Evolutionary conservation across 495 filamentous ascomycete genomes (phyloP).

Genomic region (Haplographium delicatum): DNA sequence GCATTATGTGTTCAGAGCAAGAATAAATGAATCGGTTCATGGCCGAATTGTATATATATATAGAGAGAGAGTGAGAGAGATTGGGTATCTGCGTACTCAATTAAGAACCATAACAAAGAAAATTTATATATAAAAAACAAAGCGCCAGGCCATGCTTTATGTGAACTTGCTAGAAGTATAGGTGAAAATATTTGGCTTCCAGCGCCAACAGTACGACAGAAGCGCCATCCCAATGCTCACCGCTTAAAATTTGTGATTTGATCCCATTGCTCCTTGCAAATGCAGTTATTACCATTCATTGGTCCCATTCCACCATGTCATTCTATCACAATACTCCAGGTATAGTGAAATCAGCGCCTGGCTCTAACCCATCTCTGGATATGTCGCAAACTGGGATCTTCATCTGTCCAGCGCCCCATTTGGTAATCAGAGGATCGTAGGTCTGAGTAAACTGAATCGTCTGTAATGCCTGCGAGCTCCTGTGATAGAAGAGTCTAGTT

Average conservation of each 20-base stretch:
- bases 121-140: conserved; percentile 1
- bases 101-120: too few relatives aligned
- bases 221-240: conserved; percentile 8
- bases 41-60: too few relatives aligned
- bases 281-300: background rate
- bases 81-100: too few relatives aligned
- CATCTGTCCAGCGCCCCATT: conserved; percentile 68
- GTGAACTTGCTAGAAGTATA: too few relatives aligned
- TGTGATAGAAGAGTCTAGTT: conserved; percentile 25
- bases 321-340: background rate
- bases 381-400: conserved; percentile 56
- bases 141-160: conserved; percentile 13
- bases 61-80: too few relatives aligned
- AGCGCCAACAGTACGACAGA: conserved; percentile 2
- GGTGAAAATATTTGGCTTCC: conserved; percentile 1
- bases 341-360: conserved; percentile 25
- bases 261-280: background rate
- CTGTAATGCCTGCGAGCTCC: conserved; percentile 64
- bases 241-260: background rate
- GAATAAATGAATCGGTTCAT: conserved; percentile 21
- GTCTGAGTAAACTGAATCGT: conserved; percentile 59
- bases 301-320: background rate
- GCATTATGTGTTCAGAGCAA: conserved; percentile 77
- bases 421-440: conserved; percentile 58
- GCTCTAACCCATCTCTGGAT: conserved; percentile 47